phyloP scores from a whole-genome alignment of 352 stramenopile species.

The Salisapilia sapeloensis region DNA sequence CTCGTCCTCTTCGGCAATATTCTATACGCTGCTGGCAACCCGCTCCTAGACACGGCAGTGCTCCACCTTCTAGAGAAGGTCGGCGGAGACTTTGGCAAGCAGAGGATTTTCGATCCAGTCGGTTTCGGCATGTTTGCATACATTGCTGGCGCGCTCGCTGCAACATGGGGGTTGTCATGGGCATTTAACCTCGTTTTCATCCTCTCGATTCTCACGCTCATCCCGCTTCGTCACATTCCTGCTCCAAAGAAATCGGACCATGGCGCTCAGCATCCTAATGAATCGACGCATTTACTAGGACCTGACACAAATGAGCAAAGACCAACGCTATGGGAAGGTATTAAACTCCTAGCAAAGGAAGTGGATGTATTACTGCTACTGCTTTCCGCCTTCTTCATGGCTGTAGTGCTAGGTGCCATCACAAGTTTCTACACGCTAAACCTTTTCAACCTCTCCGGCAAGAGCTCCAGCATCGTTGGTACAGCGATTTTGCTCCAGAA shows the following conservation, averaged over 20 bases:
- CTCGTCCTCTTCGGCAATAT: constrained; percentile 7
- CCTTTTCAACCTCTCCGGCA: constrained; percentile 6
- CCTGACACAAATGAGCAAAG: too few relatives aligned
- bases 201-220: constrained; percentile 3
- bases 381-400: constrained; percentile 5
- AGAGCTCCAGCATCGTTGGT: constrained; percentile 4
- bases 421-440: constrained; percentile 5
- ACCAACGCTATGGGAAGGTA: background rate
- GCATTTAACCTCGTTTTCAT: constrained; percentile 7
- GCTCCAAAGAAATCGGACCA: background rate
- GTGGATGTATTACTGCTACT: constrained; percentile 5
- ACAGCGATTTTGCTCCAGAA: constrained; percentile 6
- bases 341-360: background rate
- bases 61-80: constrained; percentile 4
- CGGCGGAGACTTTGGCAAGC: constrained; percentile 8
- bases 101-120: constrained; percentile 6
- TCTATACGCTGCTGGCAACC: constrained; percentile 3
- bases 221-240: constrained; percentile 4
- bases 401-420: constrained; percentile 4
- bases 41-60: constrained; percentile 6
- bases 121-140: constrained; percentile 6
- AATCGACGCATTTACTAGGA: too few relatives aligned
- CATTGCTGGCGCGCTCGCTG: constrained; percentile 5
- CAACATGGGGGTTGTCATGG: constrained; percentile 3
- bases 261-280: background rate